Evolutionary conservation across 345 rosid species (phyloP), one percentile per base, ranked within the genome.

Genomic region (Aquilaria malaccensis): DNA sequence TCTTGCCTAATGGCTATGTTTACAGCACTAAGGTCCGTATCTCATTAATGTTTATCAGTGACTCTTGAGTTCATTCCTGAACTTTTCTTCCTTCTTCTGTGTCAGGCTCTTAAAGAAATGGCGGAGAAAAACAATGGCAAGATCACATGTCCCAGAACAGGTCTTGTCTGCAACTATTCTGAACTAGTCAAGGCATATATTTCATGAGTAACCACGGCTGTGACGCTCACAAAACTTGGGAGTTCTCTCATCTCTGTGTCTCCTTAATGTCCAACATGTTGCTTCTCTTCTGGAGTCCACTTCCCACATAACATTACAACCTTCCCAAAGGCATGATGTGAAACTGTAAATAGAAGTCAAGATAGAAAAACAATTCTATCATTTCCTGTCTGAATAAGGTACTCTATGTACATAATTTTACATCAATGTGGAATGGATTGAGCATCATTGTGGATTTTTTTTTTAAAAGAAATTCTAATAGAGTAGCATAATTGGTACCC

Each of bases 41-140:
- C 62, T 51, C 48, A 55, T 31, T 22, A 22, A 22, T 22, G 22
- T 22, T 22, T 22, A 22, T 22, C 22, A 22, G 22, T 22, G 22
- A 22, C 22, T 22, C 22, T 22, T 22, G 22, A 22, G 22, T 37
- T 37, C 7, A 4, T 37, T 37, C 43, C 43, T 51, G 12, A 6
- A 11, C 48, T 55, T 56, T 11, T 33, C 48, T 56, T 6, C 6
- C 50, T 29, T 54, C 7, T 22, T 29, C 13, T 54, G 33, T 50
- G 10, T 68, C 87, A 94, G 97, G 99, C 97, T 52, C 96, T 90
- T 13, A 85, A 85, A 72, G 97, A 90, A 72, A 90, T 94, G 96
- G 87, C 97, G 1, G 82, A 81, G 70, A 86, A 77, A 69, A 90
- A 86, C 57, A 55, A 73, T 31, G 99, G 95, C 65, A 77, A 65